Evolutionary conservation across 2,329 filamentous ascomycete genomes (phyloP), one percentile per base, ranked within the genome.

Genomic region (Pseudomassariella vexata): DNA sequence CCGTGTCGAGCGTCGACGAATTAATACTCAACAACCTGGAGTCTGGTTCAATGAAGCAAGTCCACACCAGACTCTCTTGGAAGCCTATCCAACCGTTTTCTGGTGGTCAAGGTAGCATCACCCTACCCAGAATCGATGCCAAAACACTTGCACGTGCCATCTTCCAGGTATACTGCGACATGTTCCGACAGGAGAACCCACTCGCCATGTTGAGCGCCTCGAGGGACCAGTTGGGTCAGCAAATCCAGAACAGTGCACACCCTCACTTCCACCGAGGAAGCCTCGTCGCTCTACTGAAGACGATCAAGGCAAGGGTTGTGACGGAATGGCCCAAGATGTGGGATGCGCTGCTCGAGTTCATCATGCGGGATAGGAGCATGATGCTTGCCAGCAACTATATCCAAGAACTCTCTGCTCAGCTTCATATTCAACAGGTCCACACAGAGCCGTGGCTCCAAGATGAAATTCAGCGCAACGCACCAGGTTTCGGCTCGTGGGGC

Each of bases 121-220:
- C 31, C 14, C 46, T 9, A 19, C 16, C 24, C 19, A 34, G 42
- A 16, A 52, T 68, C 10, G 57, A 63, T 1, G 44, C 57, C 1
- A 39, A 54, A 3, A 48, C 58, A 7, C 49, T 76, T 1, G 58
- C 58, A 2, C 39, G 39, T 3, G 38, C 65, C 8, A 38, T 72
- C 2, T 60, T 64, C 31, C 36, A 52, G 4, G 40, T 69, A 3
- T 73, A 71, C 41, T 40, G 55, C 9, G 44, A 57, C 6, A 67
- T 74, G 57, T 71, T 74, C 28, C 31, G 48, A 14, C 28, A 50
- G 15, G 67, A 70, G 41, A 55, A 62, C 27, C 33, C 52, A 3
- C 23, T 22, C 1, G 38, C 30, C 12, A 28, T 41, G 24, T 38
- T 38, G 16, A 40, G 27, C n/a, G n/a, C n/a, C n/a, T n/a, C n/a